These are phyloP conservation scores for Flaveria robusta DNA, from an alignment of 129 eudicot genomes.

Conservation along the genomic window DNA sequence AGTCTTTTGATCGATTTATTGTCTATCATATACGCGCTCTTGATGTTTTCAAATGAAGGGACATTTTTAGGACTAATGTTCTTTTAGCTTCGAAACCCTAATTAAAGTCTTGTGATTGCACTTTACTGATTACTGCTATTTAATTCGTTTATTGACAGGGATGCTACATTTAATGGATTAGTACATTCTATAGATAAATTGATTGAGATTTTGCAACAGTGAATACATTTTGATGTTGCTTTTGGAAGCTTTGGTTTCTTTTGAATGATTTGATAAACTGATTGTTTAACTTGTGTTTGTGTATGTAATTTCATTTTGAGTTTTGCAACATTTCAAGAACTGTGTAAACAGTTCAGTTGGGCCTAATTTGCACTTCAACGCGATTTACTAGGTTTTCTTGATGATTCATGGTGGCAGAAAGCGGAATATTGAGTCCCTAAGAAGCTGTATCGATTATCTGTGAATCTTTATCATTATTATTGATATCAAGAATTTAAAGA, in stretches of 20 bases:
- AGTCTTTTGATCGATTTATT: background rate
- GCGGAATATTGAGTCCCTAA: constrained; percentile 12
- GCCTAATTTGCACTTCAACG: constrained; percentile 2
- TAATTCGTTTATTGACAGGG: too few relatives aligned
- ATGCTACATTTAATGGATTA: too few relatives aligned
- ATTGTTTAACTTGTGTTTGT: constrained; percentile 7
- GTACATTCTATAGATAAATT: background rate
- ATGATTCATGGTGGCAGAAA: constrained; percentile 23
- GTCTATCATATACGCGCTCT: background rate
- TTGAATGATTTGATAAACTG: background rate
- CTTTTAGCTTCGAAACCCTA: constrained; percentile 3
- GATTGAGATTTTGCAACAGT: background rate
- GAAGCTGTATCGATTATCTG: constrained; percentile 18
- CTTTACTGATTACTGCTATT: background rate
- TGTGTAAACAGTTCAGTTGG: background rate
- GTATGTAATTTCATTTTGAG: background rate
- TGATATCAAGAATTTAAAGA: background rate
- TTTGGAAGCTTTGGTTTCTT: background rate
- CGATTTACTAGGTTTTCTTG: constrained; percentile 19
- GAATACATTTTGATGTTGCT: background rate
- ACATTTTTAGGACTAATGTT: background rate
- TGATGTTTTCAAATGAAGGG: background rate
- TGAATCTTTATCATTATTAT: background rate
- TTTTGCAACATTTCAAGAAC: constrained; percentile 2
- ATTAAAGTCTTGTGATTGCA: background rate